Percentiles rank a stretch among this genome's conserved stretches.
Conservation (phyloP, 371 early-diverging fungal genomes). For the Dichotomocladium elegans region DNA sequence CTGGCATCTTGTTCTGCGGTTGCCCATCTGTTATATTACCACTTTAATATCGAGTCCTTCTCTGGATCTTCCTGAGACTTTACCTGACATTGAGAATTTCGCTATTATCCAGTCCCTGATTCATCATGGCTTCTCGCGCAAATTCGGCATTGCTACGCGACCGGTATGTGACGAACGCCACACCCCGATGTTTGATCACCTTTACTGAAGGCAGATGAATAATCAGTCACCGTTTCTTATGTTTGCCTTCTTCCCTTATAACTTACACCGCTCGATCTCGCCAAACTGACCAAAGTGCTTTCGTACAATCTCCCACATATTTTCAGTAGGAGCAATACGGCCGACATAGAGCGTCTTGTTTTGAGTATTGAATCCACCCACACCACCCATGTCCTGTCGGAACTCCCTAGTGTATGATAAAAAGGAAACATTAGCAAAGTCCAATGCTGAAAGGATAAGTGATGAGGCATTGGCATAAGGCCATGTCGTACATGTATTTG, state of each 20-base stretch:
- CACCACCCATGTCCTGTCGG: constrained; percentile 86
- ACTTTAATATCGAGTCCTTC: background rate
- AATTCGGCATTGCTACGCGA: constrained; percentile 76
- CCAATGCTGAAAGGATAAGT: no score
- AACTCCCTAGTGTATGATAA: constrained; percentile 57
- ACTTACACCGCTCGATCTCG: constrained; percentile 66
- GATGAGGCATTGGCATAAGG: no score
- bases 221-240: background rate
- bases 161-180: constrained; percentile 79
- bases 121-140: constrained; percentile 88
- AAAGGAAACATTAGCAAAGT: no score
- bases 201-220: constrained; percentile 29
- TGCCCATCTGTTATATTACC: constrained; percentile 63
- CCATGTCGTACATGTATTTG: constrained; percentile 39
- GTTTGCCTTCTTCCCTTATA: background rate
- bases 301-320: constrained; percentile 58
- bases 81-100: constrained; percentile 50
- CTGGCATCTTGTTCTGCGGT: constrained; percentile 78
- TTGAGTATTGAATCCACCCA: constrained; percentile 77
- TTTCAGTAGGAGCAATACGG: constrained; percentile 53
- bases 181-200: constrained; percentile 62
- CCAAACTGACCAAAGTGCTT: constrained; percentile 81
- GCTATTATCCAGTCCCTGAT: constrained; percentile 71
- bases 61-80: background rate
- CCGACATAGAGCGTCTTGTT: constrained; percentile 81